phyloP scores from a whole-genome alignment of 495 filamentous ascomycete species.

The Neurospora discreta region DNA sequence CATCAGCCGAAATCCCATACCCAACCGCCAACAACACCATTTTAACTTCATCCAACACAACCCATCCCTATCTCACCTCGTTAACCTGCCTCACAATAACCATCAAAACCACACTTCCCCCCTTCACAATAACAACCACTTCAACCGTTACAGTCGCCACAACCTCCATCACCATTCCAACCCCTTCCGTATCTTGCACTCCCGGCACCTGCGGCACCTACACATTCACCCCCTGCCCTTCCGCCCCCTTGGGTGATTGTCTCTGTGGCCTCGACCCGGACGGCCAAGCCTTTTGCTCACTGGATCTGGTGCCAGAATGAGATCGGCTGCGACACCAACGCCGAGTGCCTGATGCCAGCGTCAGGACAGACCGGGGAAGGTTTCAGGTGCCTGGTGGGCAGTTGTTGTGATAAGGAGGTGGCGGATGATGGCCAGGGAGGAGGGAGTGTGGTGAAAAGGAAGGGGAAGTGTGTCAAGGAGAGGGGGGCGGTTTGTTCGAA shows the following conservation, averaged over 20 bases:
- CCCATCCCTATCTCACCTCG: not conserved
- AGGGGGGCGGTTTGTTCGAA: not conserved
- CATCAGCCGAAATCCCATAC: not conserved
- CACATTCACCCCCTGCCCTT: not conserved
- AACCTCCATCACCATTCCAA: not conserved
- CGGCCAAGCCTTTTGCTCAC: not conserved
- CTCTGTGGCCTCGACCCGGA: not conserved
- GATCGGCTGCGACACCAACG: not conserved
- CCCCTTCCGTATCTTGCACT: not conserved
- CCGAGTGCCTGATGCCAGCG: not conserved
- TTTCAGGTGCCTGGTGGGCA: conserved; percentile 3
- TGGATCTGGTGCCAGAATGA: not conserved
- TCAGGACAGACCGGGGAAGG: not conserved
- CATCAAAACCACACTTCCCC: not conserved
- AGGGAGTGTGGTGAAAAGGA: not conserved
- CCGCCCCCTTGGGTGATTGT: not conserved
- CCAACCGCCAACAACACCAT: not conserved
- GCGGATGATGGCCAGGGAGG: not conserved
- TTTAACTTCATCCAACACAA: not conserved
- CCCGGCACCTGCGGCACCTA: not conserved
- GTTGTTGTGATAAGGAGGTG: conserved; percentile 1
- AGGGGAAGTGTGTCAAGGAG: conserved; percentile 2
- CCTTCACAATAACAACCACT: not conserved
- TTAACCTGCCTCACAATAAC: not conserved
- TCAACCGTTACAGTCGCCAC: not conserved